A percentile compares a stretch with the other conserved stretches of the same genome.
Conservation (phyloP, 2,329 filamentous ascomycete species). For the Mycosphaerella sp. region DNA sequence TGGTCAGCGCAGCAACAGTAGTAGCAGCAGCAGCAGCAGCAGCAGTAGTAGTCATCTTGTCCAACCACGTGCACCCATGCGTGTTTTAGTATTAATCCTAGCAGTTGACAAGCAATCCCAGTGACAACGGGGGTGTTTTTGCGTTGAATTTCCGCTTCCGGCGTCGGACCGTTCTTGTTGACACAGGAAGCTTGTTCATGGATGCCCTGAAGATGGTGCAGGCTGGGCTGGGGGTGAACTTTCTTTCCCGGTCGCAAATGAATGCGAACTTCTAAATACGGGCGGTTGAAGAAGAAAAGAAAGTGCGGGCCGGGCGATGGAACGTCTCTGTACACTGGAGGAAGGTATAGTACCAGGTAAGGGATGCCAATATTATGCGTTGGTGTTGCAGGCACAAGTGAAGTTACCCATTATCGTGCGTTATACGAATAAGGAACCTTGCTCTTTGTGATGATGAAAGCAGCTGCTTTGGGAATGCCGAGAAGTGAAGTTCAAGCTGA, state of each 20-base stretch:
- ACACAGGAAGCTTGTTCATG: not conserved
- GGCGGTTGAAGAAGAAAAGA: no score
- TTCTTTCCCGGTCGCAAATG: no score
- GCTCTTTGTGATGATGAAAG: not conserved
- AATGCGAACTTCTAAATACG: no score
- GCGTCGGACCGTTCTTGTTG: not conserved
- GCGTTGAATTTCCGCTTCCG: not conserved
- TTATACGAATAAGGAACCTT: not conserved
- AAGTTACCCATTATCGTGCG: no score
- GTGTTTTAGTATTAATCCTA: not conserved
- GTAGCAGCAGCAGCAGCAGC: not conserved
- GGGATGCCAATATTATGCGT: no score
- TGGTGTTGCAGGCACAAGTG: no score
- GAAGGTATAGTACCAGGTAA: no score
- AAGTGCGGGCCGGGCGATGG: no score
- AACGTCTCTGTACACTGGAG: no score
- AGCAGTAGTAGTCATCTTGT: not conserved
- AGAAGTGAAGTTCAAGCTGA: not conserved
- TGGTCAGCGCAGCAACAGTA: not conserved
- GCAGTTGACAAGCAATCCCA: not conserved
- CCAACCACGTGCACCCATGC: not conserved
- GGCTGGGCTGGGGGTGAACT: no score
- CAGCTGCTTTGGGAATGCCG: not conserved
- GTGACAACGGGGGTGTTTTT: no score
- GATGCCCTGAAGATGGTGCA: not conserved